Percentiles rank a stretch among this genome's conserved stretches.
phyloP scores from a whole-genome alignment of 2,329 filamentous ascomycete genomes.

The Sclerotiophoma versabilis region DNA sequence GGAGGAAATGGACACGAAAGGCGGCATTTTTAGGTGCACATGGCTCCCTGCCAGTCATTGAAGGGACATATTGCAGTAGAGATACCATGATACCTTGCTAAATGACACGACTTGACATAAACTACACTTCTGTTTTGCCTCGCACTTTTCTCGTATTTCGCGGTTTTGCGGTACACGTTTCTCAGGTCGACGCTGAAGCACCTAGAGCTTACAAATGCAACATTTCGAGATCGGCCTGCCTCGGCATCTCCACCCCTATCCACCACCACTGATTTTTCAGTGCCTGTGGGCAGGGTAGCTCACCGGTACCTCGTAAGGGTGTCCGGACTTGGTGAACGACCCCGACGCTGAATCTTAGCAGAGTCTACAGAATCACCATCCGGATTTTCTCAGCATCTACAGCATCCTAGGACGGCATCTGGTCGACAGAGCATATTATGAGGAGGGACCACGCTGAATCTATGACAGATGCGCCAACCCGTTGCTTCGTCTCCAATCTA shows the following conservation, averaged over 20 bases:
- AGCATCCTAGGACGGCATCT: no score
- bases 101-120: slow-evolving; percentile 25
- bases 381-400: no score
- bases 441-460: no score
- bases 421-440: no score
- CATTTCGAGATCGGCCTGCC: slow-evolving; percentile 7
- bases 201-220: slow-evolving; percentile 17
- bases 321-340: not conserved
- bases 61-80: slow-evolving; percentile 8
- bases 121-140: not conserved
- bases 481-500: no score
- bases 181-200: not conserved
- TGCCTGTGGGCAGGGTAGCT: not conserved
- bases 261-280: not conserved
- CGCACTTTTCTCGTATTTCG: not conserved
- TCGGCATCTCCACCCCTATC: slow-evolving; percentile 10
- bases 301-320: not conserved
- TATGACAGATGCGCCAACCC: no score
- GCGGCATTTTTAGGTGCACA: slow-evolving; percentile 15
- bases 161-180: not conserved
- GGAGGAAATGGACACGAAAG: slow-evolving; percentile 4
- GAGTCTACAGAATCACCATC: no score
- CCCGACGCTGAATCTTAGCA: not conserved
- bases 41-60: slow-evolving; percentile 1
- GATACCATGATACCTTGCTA: slow-evolving; percentile 27